phyloP scores from a whole-genome alignment of 2,329 filamentous ascomycete species.

The Penicillium fuscoglaucum region DNA sequence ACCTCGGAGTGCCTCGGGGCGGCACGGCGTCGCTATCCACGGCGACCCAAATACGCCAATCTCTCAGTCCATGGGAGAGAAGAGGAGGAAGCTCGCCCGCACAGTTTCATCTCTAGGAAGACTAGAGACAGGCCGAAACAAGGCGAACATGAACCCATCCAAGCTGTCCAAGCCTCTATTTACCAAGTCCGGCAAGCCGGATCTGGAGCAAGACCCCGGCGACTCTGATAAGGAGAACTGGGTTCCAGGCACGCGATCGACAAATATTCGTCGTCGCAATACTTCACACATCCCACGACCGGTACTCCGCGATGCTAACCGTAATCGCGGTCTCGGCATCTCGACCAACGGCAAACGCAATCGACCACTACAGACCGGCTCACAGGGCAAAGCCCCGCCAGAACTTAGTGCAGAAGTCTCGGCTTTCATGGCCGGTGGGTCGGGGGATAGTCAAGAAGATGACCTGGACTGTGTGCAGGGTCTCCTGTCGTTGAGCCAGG shows the following conservation, averaged over 20 bases:
- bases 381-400: constrained; percentile 39
- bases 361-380: constrained; percentile 28
- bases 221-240: constrained; percentile 98
- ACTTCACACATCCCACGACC: constrained; percentile 37
- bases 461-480: constrained; percentile 89
- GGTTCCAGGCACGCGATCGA: constrained; percentile 52
- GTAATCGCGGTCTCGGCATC: constrained; percentile 29
- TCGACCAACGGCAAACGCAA: constrained; percentile 30
- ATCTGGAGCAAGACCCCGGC: constrained; percentile 53
- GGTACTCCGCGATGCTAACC: constrained; percentile 48
- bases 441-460: constrained; percentile 65
- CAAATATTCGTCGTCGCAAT: constrained; percentile 41
- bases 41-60: constrained; percentile 52
- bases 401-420: constrained; percentile 66
- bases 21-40: constrained; percentile 44
- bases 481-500: constrained; percentile 84
- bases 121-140: constrained; percentile 54
- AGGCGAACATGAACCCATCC: constrained; percentile 33
- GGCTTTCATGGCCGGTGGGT: constrained; percentile 66
- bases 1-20: constrained; percentile 57
- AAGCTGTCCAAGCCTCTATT: constrained; percentile 28
- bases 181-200: constrained; percentile 35
- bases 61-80: constrained; percentile 46
- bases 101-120: constrained; percentile 63
- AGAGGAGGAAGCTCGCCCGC: constrained; percentile 64